phyloP scores from a whole-genome alignment of 768 basidiomycete genomes.

The Russula brevipes region DNA sequence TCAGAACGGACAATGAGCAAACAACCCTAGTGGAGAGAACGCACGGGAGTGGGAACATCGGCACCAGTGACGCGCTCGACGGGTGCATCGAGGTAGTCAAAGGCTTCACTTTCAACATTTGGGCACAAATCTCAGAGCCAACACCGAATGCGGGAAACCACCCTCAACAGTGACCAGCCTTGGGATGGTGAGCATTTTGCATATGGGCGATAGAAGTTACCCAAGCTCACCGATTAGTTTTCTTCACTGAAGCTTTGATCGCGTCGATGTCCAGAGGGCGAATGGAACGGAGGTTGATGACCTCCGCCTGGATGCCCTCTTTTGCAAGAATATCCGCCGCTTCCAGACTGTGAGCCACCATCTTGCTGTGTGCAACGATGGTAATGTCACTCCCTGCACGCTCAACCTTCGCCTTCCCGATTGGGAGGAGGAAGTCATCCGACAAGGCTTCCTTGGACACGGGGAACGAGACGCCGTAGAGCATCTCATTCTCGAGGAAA shows the following conservation, averaged over 20 bases:
- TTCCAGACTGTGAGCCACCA: constrained; percentile 93
- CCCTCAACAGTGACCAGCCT: constrained; percentile 94
- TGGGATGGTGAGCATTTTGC: constrained; percentile 4
- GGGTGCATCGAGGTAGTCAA: constrained; percentile 97
- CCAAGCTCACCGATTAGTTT: constrained; percentile 80
- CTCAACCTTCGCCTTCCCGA: constrained; percentile 97
- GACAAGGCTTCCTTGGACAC: constrained; percentile 94
- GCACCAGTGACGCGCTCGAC: constrained; percentile 98
- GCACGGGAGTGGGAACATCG: constrained; percentile 91
- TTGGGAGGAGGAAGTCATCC: constrained; percentile 90
- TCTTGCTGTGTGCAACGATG: constrained; percentile 95
- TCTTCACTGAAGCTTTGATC: constrained; percentile 95
- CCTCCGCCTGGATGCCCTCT: constrained; percentile 96
- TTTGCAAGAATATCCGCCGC: constrained; percentile 90
- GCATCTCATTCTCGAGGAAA: constrained; percentile 98
- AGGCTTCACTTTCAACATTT: constrained; percentile 95
- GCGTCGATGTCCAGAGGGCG: constrained; percentile 97
- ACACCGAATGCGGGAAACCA: constrained; percentile 98
- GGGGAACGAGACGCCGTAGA: constrained; percentile 97
- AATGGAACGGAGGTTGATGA: constrained; percentile 94
- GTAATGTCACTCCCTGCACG: constrained; percentile 90
- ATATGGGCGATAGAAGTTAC: background rate
- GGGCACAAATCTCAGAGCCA: constrained; percentile 96
- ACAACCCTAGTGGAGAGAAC: constrained; percentile 31
- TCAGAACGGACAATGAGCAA: constrained; percentile 12